Base-by-base conservation (phyloP, 2,329 filamentous ascomycete species). In the Lachnellula cervina region DNA sequence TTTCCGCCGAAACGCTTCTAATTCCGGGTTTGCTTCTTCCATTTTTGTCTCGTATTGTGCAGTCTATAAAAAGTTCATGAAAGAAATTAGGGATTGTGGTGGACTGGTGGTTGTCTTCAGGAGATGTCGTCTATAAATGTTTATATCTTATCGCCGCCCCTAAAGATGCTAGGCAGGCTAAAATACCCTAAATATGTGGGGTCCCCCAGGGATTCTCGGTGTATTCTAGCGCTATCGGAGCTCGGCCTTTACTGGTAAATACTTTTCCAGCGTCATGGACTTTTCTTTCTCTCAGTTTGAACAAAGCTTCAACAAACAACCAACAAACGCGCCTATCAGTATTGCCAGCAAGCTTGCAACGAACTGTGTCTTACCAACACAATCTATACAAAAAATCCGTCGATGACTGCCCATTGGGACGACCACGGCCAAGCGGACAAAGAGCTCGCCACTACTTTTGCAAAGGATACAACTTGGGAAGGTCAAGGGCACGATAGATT, bases 1-100 rank as follows among this genome's bases (percentile, higher is more conserved):
- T 77, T 90, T 81, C 67, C 83, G 81, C 62, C 93, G 86, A 74
- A 97, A 97, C 46, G 82, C 86, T 72, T 96, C 90, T 58, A 97
- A 82, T 71, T 96, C 91, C 50, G 86, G 79, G 69, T 83, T 79
- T 48, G 79, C 71, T 54, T 77, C 73, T 62, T 75, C 69, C 67
- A 68, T 68, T 13, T 7, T 59, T 11, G 3, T 49, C n/a, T 23
- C n/a, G 23, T 51, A 17, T 16, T 52, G 40, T 57, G 51, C 51
- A 59, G 48, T 61, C 50, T 59, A 56, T 38, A 34, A 34, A 28
- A n/a, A 37, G 13, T 2, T 51, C 5, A 34, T 28, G 50, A 52
- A 57, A 49, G 49, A 48, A n/a, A 40, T 53, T 49, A 51, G 49
- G 50, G 42, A 32, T 42, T 21, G n/a, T 55, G 28, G 32, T 14